These are phyloP conservation scores for Exophiala alcalophila DNA, from an alignment of 2,329 filamentous ascomycete species.

Conservation along the genomic window DNA sequence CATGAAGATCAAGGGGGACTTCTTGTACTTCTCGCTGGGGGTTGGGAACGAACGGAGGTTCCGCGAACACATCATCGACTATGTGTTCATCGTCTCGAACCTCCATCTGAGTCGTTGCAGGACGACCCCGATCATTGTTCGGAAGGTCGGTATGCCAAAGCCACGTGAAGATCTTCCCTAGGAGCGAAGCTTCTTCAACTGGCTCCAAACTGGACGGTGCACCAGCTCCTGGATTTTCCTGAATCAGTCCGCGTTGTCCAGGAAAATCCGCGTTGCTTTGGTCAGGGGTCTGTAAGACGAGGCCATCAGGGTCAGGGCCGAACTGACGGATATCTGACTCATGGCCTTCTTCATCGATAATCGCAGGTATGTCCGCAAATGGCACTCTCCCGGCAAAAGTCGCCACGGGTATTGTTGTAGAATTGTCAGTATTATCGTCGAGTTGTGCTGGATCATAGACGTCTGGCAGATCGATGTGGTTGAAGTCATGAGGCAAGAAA, in stretches of 20 bases:
- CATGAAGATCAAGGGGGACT: conserved; percentile 8
- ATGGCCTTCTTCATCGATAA: not conserved
- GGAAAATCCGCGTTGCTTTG: conserved; percentile 11
- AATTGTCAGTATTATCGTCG: no score
- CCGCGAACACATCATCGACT: conserved; percentile 57
- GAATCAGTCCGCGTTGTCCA: not conserved
- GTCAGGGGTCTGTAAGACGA: conserved; percentile 13
- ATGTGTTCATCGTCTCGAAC: conserved; percentile 56
- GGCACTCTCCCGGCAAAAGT: conserved; percentile 1
- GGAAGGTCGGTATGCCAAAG: conserved; percentile 45
- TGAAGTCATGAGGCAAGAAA: not conserved
- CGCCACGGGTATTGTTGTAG: not conserved
- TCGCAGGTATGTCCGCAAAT: not conserved
- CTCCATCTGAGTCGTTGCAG: conserved; percentile 31
- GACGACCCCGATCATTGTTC: conserved; percentile 40
- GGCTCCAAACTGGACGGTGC: not conserved
- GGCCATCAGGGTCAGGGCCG: conserved; percentile 13
- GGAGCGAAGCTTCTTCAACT: not conserved
- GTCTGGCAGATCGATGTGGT: not conserved
- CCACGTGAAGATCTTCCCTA: conserved; percentile 39
- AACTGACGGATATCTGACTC: not conserved
- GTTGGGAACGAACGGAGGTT: conserved; percentile 60
- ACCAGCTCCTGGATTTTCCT: not conserved
- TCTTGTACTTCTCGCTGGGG: conserved; percentile 33
- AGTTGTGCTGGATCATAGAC: conserved; percentile 1